Evolutionary conservation across 345 rosid genomes (phyloP), one percentile per base, ranked within the genome.

Genomic region (Noccaea caerulescens): DNA sequence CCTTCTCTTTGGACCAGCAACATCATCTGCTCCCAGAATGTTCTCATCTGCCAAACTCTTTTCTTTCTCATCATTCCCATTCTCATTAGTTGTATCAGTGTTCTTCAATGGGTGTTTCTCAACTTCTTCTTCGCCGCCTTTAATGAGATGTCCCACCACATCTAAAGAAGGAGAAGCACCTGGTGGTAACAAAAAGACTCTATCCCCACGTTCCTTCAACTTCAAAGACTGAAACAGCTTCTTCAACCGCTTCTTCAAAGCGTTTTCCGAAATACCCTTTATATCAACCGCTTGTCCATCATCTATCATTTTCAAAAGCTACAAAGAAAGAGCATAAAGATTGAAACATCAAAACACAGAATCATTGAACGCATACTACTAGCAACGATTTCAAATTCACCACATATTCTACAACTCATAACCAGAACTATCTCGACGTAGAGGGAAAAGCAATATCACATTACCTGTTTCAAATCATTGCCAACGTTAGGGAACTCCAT

Each of bases 261-360:
- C 50, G 52, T 63, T 89, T 67, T 93, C 94, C 1, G 88, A 82
- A 50, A 93, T 87, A 37, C 90, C 98, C 77, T 83, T 83, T 49
- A 91, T 82, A 80, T 91, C 94, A 76, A 93, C 98, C 50, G 93
- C 97, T 86, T 93, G 97, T 52, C 98, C 98, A 55, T 70, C 84
- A 71, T 93, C 96, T 49, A 93, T 85, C 97, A 91, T 91, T 77
- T 80, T 83, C 71, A 89, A 82, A 68, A 93, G 96, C 98, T 91
- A 67, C 32, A 44, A 9, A 5, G n/a, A 44, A 66, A 55, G 33
- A 44, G 34, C 38, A 74, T 51, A 9, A 43, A 12, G 7, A 36
- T 68, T 16, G 41, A 39, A 46, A 47, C 6, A 9, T 23, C 14
- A 43, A 12, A 8, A 43, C 16, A 4, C 11, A 18, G 33, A 12